Base-by-base conservation (phyloP, 352 stramenopile genomes). In the Pythium aquatile region DNA sequence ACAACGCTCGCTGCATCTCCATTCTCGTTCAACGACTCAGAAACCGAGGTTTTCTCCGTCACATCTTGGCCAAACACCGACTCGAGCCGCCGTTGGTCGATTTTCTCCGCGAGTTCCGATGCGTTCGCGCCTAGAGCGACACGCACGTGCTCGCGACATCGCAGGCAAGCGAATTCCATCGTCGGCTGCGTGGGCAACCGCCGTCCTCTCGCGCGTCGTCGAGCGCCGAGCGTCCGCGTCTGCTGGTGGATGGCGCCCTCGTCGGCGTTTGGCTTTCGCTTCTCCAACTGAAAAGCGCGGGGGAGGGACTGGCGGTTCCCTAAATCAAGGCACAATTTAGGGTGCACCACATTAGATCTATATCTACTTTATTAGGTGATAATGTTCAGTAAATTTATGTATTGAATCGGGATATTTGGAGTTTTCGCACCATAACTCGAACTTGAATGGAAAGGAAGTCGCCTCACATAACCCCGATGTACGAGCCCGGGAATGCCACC, bases 101-200 rank as follows among this genome's bases (percentile, higher is more conserved):
- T 28, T 52, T 60, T 58, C 44, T 66, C 48, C 0, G 44, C 33
- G 29, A 61, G 30, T 65, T 68, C 39, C 11, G 5, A 2, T 26
- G 16, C 42, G 32, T 57, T 63, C 9, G 24, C 26, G 46, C 55
- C 68, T 9, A 75, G 55, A 24, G 60, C 28, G 28, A 75, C 68
- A 40, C 49, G 54, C 35, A 75, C 63, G 47, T 58, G 60, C 32
- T 64, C 63, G 59, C 32, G 63, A 57, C 68, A 75, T 55, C 63
- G 48, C 60, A 75, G 55, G 63, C 68, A 75, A 55, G 61, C 68
- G 26, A 75, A 75, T 2, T 69, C 59, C 58, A 71, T 71, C 51
- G 29, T 51, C 17, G 10, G 30, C 55, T 71, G 68, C 68, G 63
- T 58, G 61, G 56, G 44, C 26, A 62, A 56, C 2, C 2, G 37